These are phyloP conservation scores for Mollisia scopiformis DNA, from an alignment of 2,329 filamentous ascomycete genomes.

Conservation along the genomic window DNA sequence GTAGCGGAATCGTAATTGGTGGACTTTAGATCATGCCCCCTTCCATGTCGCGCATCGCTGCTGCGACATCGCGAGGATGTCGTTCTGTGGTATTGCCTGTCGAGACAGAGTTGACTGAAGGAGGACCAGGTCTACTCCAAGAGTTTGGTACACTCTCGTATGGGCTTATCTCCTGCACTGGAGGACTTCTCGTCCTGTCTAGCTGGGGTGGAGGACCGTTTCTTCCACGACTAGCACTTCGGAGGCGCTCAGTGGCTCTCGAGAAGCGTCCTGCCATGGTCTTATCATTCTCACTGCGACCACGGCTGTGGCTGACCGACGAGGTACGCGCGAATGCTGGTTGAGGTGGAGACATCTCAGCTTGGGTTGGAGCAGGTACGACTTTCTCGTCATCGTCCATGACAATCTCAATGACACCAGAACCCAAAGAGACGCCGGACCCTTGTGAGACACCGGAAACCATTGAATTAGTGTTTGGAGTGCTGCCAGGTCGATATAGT, in stretches of 20 bases:
- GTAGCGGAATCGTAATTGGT: too few species aligned
- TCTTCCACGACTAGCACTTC: constrained; percentile 60
- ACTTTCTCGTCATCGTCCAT: constrained; percentile 56
- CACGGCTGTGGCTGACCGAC: constrained; percentile 53
- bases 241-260: constrained; percentile 62
- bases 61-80: constrained; percentile 37
- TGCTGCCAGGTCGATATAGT: constrained; percentile 46
- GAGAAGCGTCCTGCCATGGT: constrained; percentile 57
- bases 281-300: constrained; percentile 56
- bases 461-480: constrained; percentile 36
- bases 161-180: constrained; percentile 31
- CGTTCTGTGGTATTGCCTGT: constrained; percentile 25
- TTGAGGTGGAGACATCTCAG: constrained; percentile 42
- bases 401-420: constrained; percentile 67
- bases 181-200: constrained; percentile 31
- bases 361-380: constrained; percentile 15
- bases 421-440: constrained; percentile 55
- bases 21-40: constrained; percentile 38
- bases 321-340: constrained; percentile 41
- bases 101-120: constrained; percentile 11
- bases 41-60: constrained; percentile 33
- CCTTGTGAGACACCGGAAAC: constrained; percentile 46
- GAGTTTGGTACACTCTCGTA: constrained; percentile 35
- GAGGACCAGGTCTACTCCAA: constrained; percentile 22
- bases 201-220: constrained; percentile 37